Evolutionary conservation across 805 yeast species (phyloP).

Genomic region (Peterozyma xylosa): DNA sequence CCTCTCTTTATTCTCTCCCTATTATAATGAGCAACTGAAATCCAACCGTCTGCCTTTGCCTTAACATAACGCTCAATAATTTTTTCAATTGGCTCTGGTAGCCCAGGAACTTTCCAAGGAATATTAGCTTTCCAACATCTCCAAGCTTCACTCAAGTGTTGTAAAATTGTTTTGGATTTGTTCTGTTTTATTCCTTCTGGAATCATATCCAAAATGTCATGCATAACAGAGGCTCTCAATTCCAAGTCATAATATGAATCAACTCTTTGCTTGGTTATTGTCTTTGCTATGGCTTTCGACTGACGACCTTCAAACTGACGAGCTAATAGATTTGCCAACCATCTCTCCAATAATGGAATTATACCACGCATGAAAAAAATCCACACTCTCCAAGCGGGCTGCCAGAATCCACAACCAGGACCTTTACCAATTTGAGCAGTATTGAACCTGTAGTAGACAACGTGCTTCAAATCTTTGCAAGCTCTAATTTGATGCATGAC

Average conservation of each 20-base stretch:
- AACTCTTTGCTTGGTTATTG: slow-evolving; percentile 90
- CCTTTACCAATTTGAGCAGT: slow-evolving; percentile 80
- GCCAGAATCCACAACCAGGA: slow-evolving; percentile 99
- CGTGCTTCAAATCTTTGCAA: slow-evolving; percentile 91
- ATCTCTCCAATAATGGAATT: slow-evolving; percentile 84
- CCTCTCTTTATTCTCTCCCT: slow-evolving; percentile 85
- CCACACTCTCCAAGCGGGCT: slow-evolving; percentile 99
- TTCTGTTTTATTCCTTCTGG: slow-evolving; percentile 89
- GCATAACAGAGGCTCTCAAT: slow-evolving; percentile 88
- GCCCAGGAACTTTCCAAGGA: slow-evolving; percentile 96
- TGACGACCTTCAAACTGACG: slow-evolving; percentile 96
- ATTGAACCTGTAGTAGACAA: slow-evolving; percentile 81
- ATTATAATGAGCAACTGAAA: slow-evolving; percentile 85
- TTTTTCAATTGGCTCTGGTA: slow-evolving; percentile 83
- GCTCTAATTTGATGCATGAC: slow-evolving; percentile 98
- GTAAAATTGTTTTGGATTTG: slow-evolving; percentile 80
- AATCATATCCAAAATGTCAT: slow-evolving; percentile 93
- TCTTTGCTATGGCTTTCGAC: slow-evolving; percentile 85
- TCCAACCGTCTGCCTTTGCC: slow-evolving; percentile 97
- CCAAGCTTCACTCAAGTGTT: slow-evolving; percentile 98
- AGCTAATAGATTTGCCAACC: slow-evolving; percentile 87
- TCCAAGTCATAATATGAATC: slow-evolving; percentile 95
- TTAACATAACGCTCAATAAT: slow-evolving; percentile 85
- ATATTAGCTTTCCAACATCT: slow-evolving; percentile 99
- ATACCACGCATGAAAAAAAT: slow-evolving; percentile 84